A percentile compares a stretch with the other conserved stretches of the same genome.
phyloP scores from a whole-genome alignment of 177 flowering plant species.

The Vitis hybrid region DNA sequence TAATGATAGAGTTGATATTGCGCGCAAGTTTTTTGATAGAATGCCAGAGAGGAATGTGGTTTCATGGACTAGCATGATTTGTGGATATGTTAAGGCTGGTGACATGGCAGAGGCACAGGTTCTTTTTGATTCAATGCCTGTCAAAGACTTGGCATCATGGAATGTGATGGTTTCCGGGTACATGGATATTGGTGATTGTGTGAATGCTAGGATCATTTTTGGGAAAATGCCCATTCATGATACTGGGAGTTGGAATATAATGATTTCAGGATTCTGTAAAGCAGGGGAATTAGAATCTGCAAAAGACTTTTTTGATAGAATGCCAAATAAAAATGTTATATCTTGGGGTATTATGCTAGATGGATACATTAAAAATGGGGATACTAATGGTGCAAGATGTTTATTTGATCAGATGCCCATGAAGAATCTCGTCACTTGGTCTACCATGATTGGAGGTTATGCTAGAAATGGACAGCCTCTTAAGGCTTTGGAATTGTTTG shows the following conservation, averaged over 20 bases:
- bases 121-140: conserved; percentile 35
- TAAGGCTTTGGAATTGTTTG: conserved; percentile 30
- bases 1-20: conserved; percentile 21
- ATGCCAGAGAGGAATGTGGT: conserved; percentile 35
- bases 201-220: conserved; percentile 24
- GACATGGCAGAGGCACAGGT: conserved; percentile 31
- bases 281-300: conserved; percentile 28
- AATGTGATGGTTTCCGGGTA: conserved; percentile 40
- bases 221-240: conserved; percentile 30
- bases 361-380: conserved; percentile 32
- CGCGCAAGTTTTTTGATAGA: conserved; percentile 28
- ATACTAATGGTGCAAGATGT: conserved; percentile 21
- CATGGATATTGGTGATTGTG: conserved; percentile 27
- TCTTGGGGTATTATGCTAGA: conserved; percentile 46
- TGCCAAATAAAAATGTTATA: conserved; percentile 28
- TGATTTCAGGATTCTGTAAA: conserved; percentile 37
- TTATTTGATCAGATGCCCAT: conserved; percentile 45
- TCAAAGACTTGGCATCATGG: conserved; percentile 29
- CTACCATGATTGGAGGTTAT: conserved; percentile 40
- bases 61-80: conserved; percentile 41
- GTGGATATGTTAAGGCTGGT: conserved; percentile 33
- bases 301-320: conserved; percentile 24
- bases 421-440: conserved; percentile 48
- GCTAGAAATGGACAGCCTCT: conserved; percentile 34
- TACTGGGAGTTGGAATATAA: conserved; percentile 32